phyloP scores from a whole-genome alignment of 306 rosid species.

The Rosa chinensis region DNA sequence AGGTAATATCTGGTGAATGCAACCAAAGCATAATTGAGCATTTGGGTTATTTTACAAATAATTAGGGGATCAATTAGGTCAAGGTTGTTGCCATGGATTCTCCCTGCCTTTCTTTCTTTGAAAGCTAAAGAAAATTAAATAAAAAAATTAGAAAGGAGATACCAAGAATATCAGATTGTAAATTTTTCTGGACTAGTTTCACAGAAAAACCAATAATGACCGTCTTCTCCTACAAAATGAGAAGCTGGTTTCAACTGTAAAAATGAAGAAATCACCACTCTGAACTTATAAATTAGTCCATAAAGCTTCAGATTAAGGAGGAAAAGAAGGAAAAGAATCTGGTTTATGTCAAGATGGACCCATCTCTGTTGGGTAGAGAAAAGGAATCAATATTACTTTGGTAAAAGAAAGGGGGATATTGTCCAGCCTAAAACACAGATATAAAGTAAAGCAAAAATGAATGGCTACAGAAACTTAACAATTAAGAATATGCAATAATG shows the following conservation, averaged over 20 bases:
- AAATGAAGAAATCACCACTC: neutral
- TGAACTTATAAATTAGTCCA: neutral
- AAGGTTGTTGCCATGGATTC: neutral
- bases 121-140: neutral
- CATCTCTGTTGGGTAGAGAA: constrained; percentile 7
- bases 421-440: constrained; percentile 60
- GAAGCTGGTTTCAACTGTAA: neutral
- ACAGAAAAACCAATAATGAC: neutral
- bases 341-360: constrained; percentile 14
- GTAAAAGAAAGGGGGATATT: constrained; percentile 39
- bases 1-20: neutral
- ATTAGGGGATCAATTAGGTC: neutral
- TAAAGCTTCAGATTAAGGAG: neutral
- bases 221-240: neutral
- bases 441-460: constrained; percentile 19
- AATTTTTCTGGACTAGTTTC: neutral
- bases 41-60: neutral
- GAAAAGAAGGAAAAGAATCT: neutral
- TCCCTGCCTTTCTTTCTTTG: neutral
- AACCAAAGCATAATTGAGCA: neutral
- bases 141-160: neutral
- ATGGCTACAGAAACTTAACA: constrained; percentile 50
- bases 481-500: constrained; percentile 50
- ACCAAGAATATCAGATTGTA: neutral
- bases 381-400: constrained; percentile 36